These are phyloP conservation scores for Alopecurus myosuroides DNA, from an alignment of 176 grass and related monocot species.

Conservation along the genomic window DNA sequence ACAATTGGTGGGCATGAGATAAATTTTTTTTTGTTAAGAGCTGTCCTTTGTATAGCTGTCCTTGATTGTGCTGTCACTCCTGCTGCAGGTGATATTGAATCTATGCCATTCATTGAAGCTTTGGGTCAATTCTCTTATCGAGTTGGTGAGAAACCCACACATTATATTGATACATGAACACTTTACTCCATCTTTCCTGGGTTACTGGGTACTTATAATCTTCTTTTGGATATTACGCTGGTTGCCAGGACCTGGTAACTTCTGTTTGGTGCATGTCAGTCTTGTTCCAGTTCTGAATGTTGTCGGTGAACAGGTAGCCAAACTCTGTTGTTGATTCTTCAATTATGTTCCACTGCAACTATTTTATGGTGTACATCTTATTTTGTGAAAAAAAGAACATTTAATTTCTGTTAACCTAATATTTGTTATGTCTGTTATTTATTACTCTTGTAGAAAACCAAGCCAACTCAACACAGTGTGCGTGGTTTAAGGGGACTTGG, in stretches of 20 bases:
- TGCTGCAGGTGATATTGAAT: constrained; percentile 78
- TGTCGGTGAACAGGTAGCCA: constrained; percentile 74
- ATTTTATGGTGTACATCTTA: not conserved
- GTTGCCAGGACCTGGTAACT: constrained; percentile 65
- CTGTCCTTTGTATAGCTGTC: not conserved
- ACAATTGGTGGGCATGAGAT: constrained; percentile 54
- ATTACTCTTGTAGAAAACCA: constrained; percentile 59
- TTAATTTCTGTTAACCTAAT: not conserved
- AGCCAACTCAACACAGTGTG: constrained; percentile 85
- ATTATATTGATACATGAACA: constrained; percentile 5
- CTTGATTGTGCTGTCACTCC: constrained; percentile 35
- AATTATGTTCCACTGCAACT: not conserved
- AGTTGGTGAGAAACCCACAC: constrained; percentile 48
- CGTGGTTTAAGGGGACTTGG: constrained; percentile 75
- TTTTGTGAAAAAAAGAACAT: not conserved
- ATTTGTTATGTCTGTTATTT: not conserved
- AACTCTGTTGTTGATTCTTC: constrained; percentile 6
- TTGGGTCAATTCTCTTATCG: constrained; percentile 76
- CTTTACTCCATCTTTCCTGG: not conserved
- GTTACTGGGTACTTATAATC: not conserved
- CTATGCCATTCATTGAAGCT: constrained; percentile 87
- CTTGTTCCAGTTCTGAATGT: constrained; percentile 85
- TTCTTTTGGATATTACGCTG: constrained; percentile 20
- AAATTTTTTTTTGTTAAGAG: constrained; percentile 12
- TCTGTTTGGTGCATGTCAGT: constrained; percentile 82